Evolutionary conservation across 73 alveolate species (phyloP), one percentile per base, ranked within the genome.

Genomic region (Paramecium tetraurelia): DNA sequence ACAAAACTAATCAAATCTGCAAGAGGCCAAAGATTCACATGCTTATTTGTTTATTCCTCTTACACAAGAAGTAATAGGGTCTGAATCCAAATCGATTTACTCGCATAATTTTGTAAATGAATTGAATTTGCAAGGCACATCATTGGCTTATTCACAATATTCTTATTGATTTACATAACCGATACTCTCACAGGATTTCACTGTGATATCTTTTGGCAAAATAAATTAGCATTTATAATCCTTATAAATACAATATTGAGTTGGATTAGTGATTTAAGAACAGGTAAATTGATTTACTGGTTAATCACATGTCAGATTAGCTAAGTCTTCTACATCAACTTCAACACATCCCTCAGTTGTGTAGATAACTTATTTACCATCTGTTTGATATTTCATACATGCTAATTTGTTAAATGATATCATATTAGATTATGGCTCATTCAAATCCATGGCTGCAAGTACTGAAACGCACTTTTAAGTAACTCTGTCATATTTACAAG

Each of bases 81-180:
- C 86, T 24, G 86, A 11, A 29, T 24, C 86, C 11, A 59, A 29
- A 63, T 63, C 84, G 6, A 63, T 5, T 7, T 10, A 21, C 2
- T 63, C 84, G 31, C 84, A 63, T 63, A 11, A 33, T 27, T 63
- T 63, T 0, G 68, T 75, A 38, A 75, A 35, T 75, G 58, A 75
- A 4, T 75, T 41, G 7, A 11, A 80, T 80, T 80, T 44, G 16
- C 90, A 80, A 10, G 75, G 50, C 9, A 44, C 70, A 80, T 80
- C 90, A 3, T 59, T 31, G 20, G 57, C 76, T 44, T 44, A 43
- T 41, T 80, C 90, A 21, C 90, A 80, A 80, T 14, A 80, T 80
- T 80, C 90, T 44, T 44, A 20, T 80, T 63, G 10, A 80, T 80
- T 80, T 2, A 80, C 50, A 46, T 44, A 43, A 43, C 63, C 43